Evolutionary conservation across 1,284 basidiomycete species (phyloP).

Genomic region (Sparassis latifolia): DNA sequence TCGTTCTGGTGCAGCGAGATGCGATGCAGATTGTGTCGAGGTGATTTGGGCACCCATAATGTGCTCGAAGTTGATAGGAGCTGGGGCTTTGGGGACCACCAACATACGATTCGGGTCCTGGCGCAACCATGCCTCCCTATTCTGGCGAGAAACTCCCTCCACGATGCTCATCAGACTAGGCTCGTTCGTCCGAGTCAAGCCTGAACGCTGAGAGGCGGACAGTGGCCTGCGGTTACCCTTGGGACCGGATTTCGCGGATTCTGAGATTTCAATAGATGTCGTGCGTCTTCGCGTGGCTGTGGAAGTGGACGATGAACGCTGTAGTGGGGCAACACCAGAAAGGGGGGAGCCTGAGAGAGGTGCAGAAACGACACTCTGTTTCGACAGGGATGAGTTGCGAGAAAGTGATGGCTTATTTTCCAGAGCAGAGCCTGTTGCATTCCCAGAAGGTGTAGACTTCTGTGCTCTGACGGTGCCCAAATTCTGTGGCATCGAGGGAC

Average conservation of each 20-base stretch:
- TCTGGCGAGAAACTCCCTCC: constrained; percentile 46
- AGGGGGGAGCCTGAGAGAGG: neutral
- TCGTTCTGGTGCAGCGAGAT: neutral
- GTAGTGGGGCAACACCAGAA: neutral
- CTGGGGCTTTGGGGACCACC: constrained; percentile 33
- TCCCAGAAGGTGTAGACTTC: neutral
- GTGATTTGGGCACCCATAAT: constrained; percentile 5
- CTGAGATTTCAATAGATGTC: constrained; percentile 10
- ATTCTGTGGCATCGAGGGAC: neutral
- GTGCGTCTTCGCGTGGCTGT: constrained; percentile 12
- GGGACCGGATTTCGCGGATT: neutral
- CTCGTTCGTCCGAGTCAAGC: constrained; percentile 11
- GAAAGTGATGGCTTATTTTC: constrained; percentile 17
- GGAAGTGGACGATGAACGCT: constrained; percentile 3
- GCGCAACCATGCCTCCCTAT: constrained; percentile 21
- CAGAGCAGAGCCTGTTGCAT: neutral
- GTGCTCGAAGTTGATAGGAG: constrained; percentile 16
- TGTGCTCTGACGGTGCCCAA: neutral
- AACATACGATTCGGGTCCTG: constrained; percentile 25
- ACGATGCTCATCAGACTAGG: constrained; percentile 62
- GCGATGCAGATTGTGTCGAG: neutral
- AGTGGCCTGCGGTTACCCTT: constrained; percentile 12
- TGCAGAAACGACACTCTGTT: constrained; percentile 5
- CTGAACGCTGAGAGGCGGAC: constrained; percentile 8
- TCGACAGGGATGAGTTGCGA: constrained; percentile 25